Evolutionary conservation across 1,139 yeast genomes (phyloP), one percentile per base, ranked within the genome.

Genomic region (Pichia sp.): DNA sequence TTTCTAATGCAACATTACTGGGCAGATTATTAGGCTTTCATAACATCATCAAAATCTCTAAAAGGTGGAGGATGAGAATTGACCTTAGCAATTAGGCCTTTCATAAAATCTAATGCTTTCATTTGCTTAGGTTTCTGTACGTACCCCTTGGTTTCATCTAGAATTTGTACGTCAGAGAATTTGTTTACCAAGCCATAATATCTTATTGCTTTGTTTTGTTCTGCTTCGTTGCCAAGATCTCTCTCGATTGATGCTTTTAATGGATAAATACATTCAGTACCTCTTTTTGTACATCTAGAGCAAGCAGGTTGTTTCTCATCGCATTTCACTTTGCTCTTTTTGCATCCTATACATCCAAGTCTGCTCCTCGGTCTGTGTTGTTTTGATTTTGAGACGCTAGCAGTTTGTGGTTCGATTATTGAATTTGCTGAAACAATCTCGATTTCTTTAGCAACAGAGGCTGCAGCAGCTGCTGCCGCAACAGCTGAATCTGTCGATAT

Each of bases 251-350:
- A 23, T 3, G 28, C 31, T 23, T 38, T 36, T 9, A 37, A 25
- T 12, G 41, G 40, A 38, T 48, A 48, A 4, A 39, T 34, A 31
- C 51, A 48, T 15, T 38, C 19, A 4, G 36, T 40, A 1, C 48
- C 49, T 11, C 48, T 34, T 34, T 38, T 46, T 3, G 31, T 23
- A 31, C 53, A 50, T 25, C 53, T 36, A 4, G 34, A 11, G 33
- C 53, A 50, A 1, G 40, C 17, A 3, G 97, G 97, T 51, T 78
- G 83, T 1, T 69, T 67, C 59, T 89, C 97, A 59, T 89, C 96
- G 66, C 97, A 89, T 59, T 89, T 89, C 37, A 89, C 95, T 41
- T 96, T 68, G 51, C 96, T 72, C 51, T 75, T 72, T 56, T 89
- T 89, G 62, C 97, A 89, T 2, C 91, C 83, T 31, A 79, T 74